These are phyloP conservation scores for Boletus patriciae DNA, from an alignment of 768 basidiomycete species.

Conservation along the genomic window DNA sequence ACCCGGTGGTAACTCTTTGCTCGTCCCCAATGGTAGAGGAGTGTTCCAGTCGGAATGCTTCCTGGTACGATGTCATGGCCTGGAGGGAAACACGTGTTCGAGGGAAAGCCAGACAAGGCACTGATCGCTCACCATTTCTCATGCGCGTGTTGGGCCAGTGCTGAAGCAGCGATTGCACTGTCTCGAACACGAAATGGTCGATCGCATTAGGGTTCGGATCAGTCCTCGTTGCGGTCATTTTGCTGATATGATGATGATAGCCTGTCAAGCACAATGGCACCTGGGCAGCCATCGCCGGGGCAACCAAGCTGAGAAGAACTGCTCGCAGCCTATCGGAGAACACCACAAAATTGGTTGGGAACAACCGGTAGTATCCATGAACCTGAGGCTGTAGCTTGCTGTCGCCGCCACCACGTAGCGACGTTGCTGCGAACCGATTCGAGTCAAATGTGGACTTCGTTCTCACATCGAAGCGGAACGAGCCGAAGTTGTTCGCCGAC, in stretches of 20 bases:
- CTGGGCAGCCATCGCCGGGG: neutral
- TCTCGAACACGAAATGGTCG: constrained; percentile 23
- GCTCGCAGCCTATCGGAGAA: neutral
- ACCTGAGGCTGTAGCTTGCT: no score
- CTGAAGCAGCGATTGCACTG: constrained; percentile 35
- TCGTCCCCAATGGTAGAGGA: constrained; percentile 35
- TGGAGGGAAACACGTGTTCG: constrained; percentile 10
- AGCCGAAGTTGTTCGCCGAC: no score
- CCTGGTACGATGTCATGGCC: constrained; percentile 33
- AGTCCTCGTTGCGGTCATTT: neutral
- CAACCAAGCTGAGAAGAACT: neutral
- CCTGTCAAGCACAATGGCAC: constrained; percentile 1
- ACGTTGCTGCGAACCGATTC: no score
- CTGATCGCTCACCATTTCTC: constrained; percentile 38
- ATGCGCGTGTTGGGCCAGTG: constrained; percentile 50
- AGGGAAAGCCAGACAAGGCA: constrained; percentile 11
- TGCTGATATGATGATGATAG: neutral
- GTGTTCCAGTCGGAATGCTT: constrained; percentile 35
- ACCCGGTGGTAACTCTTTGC: constrained; percentile 23
- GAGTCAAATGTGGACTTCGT: no score
- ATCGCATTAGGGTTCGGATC: constrained; percentile 34
- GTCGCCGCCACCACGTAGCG: no score
- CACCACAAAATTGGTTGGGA: neutral
- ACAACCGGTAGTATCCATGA: neutral
- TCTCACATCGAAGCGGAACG: no score